Evolutionary conservation across 2,329 filamentous ascomycete genomes (phyloP).

Genomic region (Xylaria sp.): DNA sequence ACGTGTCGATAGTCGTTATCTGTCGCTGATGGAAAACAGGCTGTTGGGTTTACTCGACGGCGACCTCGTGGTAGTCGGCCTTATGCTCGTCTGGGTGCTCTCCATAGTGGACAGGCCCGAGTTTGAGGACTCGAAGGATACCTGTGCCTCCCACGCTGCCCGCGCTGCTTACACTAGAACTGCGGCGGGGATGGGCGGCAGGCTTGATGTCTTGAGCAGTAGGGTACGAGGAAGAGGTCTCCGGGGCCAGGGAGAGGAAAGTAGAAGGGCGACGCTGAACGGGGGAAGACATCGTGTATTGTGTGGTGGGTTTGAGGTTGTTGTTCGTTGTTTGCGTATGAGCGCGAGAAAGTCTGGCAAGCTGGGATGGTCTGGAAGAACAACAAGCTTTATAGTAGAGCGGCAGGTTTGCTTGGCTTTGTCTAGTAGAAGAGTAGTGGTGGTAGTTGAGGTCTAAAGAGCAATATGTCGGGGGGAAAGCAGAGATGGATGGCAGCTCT

Average conservation of each 20-base stretch:
- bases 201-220: conserved; percentile 51
- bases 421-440: conserved; percentile 23
- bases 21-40: not conserved
- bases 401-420: conserved; percentile 24
- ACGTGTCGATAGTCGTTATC: conserved; percentile 14
- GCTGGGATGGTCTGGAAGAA: not conserved
- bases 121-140: conserved; percentile 67
- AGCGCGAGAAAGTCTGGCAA: conserved; percentile 12
- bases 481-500: conserved; percentile 34
- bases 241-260: conserved; percentile 70
- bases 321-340: conserved; percentile 29
- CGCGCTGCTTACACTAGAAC: conserved; percentile 65
- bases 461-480: conserved; percentile 9
- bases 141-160: conserved; percentile 54
- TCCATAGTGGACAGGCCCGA: conserved; percentile 72
- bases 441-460: conserved; percentile 25
- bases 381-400: conserved; percentile 23
- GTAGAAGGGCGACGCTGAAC: conserved; percentile 49
- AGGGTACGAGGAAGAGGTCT: conserved; percentile 67
- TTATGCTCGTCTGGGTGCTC: conserved; percentile 68
- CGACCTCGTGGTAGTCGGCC: conserved; percentile 65
- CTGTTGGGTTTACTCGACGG: conserved; percentile 52
- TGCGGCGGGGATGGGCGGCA: conserved; percentile 57
- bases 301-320: conserved; percentile 14
- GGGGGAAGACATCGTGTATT: conserved; percentile 46